Percentiles rank a stretch among this genome's conserved stretches.
Conservation (phyloP, 148 eudicot species). For the Fagopyrum homotropicum region DNA sequence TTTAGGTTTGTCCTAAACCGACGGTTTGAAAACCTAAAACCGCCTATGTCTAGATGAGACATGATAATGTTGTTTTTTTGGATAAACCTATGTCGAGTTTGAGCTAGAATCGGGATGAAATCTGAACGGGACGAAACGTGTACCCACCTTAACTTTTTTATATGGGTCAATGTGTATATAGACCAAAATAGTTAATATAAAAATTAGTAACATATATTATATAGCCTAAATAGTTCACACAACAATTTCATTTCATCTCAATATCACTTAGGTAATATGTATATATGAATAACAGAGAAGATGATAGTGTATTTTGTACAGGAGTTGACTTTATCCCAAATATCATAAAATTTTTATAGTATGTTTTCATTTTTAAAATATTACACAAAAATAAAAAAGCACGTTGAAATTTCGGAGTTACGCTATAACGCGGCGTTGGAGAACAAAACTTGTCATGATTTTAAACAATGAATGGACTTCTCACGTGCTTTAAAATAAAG, state of each 20-base stretch:
- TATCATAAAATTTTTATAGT: background rate
- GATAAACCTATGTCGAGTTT: no score
- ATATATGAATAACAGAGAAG: background rate
- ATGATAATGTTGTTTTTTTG: no score
- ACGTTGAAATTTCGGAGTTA: background rate
- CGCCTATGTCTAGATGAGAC: no score
- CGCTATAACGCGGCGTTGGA: background rate
- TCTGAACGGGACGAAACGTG: no score
- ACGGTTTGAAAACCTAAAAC: no score
- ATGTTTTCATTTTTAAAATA: background rate
- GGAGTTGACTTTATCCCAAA: background rate
- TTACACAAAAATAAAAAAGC: background rate
- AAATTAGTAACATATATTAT: no score
- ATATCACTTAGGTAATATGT: background rate
- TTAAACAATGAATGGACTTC: background rate
- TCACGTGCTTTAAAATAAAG: background rate
- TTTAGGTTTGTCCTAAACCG: no score
- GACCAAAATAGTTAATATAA: no score
- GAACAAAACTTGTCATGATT: background rate
- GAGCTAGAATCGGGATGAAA: no score
- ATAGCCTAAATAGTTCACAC: no score
- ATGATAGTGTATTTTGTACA: background rate
- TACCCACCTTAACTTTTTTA: no score
- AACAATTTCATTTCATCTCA: background rate
- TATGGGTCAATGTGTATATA: no score